These are phyloP conservation scores for Salix caprea DNA, from an alignment of 345 rosid species.

Conservation along the genomic window DNA sequence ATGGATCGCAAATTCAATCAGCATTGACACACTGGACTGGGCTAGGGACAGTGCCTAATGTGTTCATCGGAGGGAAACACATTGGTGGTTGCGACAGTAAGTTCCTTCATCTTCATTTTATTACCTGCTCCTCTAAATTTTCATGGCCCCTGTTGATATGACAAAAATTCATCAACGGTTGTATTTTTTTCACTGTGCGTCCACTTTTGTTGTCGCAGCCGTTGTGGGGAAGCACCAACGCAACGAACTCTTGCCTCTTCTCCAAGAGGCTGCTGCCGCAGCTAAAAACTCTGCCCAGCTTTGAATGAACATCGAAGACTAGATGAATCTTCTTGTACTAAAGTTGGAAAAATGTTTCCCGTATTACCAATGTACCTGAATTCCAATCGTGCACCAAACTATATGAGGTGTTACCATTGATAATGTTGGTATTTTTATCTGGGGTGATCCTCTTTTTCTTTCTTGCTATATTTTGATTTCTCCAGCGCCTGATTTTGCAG, in stretches of 20 bases:
- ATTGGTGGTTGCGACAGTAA: slow-evolving; percentile 71
- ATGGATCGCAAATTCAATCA: slow-evolving; percentile 42
- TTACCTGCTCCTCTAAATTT: background rate
- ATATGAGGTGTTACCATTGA: background rate
- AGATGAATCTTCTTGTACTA: background rate
- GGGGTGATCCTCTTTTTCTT: background rate
- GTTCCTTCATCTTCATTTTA: background rate
- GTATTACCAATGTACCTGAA: background rate
- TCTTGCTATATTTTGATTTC: background rate
- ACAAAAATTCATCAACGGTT: background rate
- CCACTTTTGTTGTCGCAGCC: slow-evolving; percentile 31
- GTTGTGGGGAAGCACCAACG: slow-evolving; percentile 43
- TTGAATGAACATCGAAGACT: slow-evolving; percentile 6
- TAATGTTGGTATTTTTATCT: background rate
- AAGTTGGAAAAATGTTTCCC: background rate
- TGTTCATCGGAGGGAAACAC: slow-evolving; percentile 63
- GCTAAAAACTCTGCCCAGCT: slow-evolving; percentile 40
- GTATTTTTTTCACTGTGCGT: background rate
- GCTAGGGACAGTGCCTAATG: slow-evolving; percentile 55
- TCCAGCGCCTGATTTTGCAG: background rate
- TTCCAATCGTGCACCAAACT: background rate
- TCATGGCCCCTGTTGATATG: background rate
- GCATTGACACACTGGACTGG: slow-evolving; percentile 63
- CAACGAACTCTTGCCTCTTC: slow-evolving; percentile 54
- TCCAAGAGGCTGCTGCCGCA: slow-evolving; percentile 53